Base-by-base conservation (phyloP, 768 basidiomycete species). In the Paxillus involutus region DNA sequence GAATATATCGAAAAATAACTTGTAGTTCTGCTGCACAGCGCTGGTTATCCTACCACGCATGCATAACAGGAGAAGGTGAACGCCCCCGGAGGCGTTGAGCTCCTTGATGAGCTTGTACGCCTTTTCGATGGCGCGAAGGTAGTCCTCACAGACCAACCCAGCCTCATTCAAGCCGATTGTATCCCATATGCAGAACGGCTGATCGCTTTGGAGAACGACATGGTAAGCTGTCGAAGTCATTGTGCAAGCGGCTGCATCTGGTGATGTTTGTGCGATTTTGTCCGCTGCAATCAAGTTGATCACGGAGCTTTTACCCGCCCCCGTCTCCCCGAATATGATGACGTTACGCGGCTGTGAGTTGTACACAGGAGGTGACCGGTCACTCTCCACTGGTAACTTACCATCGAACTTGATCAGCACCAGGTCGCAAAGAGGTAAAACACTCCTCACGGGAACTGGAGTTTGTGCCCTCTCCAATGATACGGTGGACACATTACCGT, bases 11-110 rank as follows among this genome's bases (percentile, higher is more conserved):
- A 55, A 56, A 52, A 77, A 76, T 30, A 77, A 36, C 36, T 50
- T 63, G 65, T 74, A 79, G 52, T 77, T 79, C 49, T 69, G 68
- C 37, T 68, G 59, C 48, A 70, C 61, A 1, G 69, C 59, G 21
- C 68, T 67, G 7, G 64, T 74, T 58, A 77, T 67, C 57, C 75
- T 66, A 1, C 73, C 73, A 8, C 71, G 72, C 66, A 75, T 72
- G 56, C 71, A 71, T 39, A 71, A 67, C 29, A 78, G 53, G 29
- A 79, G 72, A 16, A 79, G 67, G 57, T 66, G 71, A 30, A 79
- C 58, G 10, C 78, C 76, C 16, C 63, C 71, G 3, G 57, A 58
- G 24, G 36, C 44, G 17, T 69, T 64, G 26, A 78, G 64, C 0
- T 53, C 52, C 39, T 65, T 63, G 56, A 80, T 60, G 16, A 79